Percentiles rank a stretch among this genome's conserved stretches.
Conservation (phyloP, 768 basidiomycete genomes). For the Lentinula sp. region DNA sequence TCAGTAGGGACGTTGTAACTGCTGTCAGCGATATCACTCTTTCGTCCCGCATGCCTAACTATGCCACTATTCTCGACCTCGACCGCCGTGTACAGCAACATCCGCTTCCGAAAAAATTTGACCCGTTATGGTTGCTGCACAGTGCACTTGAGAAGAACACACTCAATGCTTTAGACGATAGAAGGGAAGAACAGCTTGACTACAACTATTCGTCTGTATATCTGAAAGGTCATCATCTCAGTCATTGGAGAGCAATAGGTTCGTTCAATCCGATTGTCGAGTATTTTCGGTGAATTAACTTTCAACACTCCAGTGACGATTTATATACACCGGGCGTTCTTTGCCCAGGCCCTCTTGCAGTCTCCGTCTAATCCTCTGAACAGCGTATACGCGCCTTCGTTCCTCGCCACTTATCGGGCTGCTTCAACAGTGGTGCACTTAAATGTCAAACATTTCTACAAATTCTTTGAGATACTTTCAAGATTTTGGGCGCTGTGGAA, state of each 20-base stretch:
- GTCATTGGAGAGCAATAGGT: conserved; percentile 30
- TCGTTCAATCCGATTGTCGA: neutral
- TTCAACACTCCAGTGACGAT: conserved; percentile 29
- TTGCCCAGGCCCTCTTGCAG: conserved; percentile 38
- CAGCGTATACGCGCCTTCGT: conserved; percentile 40
- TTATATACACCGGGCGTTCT: conserved; percentile 39
- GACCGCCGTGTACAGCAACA: neutral
- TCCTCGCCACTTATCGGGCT: conserved; percentile 40
- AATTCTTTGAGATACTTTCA: neutral
- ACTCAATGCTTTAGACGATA: neutral
- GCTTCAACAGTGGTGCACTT: conserved; percentile 21
- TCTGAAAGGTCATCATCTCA: neutral
- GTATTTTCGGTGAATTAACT: conserved; percentile 1
- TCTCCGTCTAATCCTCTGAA: conserved; percentile 36
- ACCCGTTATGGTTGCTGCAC: neutral
- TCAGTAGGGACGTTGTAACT: conserved; percentile 15
- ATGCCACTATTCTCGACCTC: conserved; percentile 26
- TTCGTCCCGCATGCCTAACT: conserved; percentile 28
- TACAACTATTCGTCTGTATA: neutral
- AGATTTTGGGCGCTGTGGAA: neutral
- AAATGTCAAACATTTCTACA: neutral
- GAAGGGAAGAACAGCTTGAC: neutral
- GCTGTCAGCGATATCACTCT: conserved; percentile 29
- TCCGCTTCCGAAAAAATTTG: neutral
- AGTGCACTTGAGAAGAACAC: neutral